Conservation (phyloP, 306 rosid genomes). For the Gastrolobium villosum region DNA sequence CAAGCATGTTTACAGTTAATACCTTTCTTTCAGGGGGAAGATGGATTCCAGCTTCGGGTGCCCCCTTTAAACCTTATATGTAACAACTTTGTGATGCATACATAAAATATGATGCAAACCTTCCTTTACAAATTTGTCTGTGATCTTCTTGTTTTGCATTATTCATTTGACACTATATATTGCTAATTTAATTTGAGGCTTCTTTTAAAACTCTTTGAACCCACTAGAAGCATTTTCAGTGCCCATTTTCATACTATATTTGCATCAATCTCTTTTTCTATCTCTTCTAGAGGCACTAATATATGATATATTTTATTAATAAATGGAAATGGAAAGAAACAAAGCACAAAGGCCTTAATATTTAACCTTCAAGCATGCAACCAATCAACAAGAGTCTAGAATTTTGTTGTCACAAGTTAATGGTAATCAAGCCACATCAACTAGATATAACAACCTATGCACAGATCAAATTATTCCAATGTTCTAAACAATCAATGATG, state of each 20-base stretch:
- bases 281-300: no score
- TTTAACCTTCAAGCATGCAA: not conserved
- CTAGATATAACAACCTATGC: not conserved
- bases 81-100: conserved; percentile 42
- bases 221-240: conserved; percentile 4
- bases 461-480: not conserved
- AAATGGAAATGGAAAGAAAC: not conserved
- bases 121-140: not conserved
- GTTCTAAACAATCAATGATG: not conserved
- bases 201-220: not conserved
- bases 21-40: conserved; percentile 60
- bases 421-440: not conserved
- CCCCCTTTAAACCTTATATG: conserved; percentile 52
- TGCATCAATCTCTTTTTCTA: not conserved
- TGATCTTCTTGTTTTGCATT: not conserved
- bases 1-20: conserved; percentile 58
- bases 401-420: not conserved
- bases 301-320: no score
- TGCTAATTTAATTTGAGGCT: conserved; percentile 37
- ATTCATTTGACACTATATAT: conserved; percentile 20
- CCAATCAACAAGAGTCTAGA: not conserved
- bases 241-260: not conserved
- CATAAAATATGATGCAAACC: not conserved
- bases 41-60: conserved; percentile 64
- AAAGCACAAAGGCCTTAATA: not conserved